phyloP scores from a whole-genome alignment of 2,329 filamentous ascomycete species.

The Hirsutella rhossiliensis region DNA sequence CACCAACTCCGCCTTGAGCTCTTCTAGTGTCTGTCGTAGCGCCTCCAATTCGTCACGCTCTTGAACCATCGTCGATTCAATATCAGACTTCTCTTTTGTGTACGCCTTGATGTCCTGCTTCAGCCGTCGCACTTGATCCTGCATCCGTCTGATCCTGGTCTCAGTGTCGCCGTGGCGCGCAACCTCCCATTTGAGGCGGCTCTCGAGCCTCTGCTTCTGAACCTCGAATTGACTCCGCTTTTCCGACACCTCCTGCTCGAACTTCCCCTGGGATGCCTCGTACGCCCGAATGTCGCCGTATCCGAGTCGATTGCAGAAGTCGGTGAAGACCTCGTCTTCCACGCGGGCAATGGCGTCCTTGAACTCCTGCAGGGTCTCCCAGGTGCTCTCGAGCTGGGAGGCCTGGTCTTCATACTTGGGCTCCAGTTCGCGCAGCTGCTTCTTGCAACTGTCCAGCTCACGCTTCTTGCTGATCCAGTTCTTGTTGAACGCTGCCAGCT shows the following conservation, averaged over 20 bases:
- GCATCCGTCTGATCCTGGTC: conserved; percentile 55
- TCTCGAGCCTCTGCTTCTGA: conserved; percentile 66
- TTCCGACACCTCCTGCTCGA: conserved; percentile 81
- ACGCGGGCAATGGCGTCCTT: conserved; percentile 59
- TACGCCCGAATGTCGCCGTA: conserved; percentile 88
- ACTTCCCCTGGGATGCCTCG: conserved; percentile 80
- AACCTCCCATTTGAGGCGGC: conserved; percentile 44
- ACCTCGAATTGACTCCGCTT: conserved; percentile 79
- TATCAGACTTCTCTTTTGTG: conserved; percentile 57
- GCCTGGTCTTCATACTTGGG: conserved; percentile 68
- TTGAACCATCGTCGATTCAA: conserved; percentile 60
- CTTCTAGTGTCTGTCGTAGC: conserved; percentile 58
- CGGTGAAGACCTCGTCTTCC: conserved; percentile 76
- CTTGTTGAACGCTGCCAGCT: conserved; percentile 65
- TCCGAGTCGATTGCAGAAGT: conserved; percentile 77
- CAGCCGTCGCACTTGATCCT: conserved; percentile 54
- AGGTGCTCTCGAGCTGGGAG: conserved; percentile 50
- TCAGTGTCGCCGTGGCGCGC: conserved; percentile 44
- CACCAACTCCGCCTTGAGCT: conserved; percentile 54
- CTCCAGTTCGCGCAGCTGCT: conserved; percentile 61
- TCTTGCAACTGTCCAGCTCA: conserved; percentile 62
- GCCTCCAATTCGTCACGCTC: conserved; percentile 68
- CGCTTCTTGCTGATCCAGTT: conserved; percentile 78
- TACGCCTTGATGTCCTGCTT: conserved; percentile 59
- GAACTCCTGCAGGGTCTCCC: conserved; percentile 37